These are phyloP conservation scores for Haberlea rhodopensis DNA, from an alignment of 257 asterid species.

Conservation along the genomic window DNA sequence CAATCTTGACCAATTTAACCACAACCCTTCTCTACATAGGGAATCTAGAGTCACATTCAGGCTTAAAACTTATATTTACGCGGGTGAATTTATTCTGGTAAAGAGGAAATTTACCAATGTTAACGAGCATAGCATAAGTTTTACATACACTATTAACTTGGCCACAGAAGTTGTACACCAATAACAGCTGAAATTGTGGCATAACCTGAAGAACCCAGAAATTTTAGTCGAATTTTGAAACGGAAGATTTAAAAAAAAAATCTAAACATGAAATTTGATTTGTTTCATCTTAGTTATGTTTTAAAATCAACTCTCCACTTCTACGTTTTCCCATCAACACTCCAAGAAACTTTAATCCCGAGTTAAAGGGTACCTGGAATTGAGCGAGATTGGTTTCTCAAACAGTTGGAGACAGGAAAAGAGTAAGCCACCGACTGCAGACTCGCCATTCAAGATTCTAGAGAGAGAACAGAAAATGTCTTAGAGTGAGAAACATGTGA, in stretches of 20 bases:
- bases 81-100: not conserved
- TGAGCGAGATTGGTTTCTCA: conserved; percentile 40
- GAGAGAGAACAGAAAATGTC: not conserved
- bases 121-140: not conserved
- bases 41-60: not conserved
- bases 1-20: not conserved
- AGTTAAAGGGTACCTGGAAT: conserved; percentile 38
- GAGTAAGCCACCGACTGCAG: conserved; percentile 63
- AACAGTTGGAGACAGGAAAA: conserved; percentile 48
- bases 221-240: not conserved
- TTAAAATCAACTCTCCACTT: not conserved
- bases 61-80: not conserved
- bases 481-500: conserved; percentile 6
- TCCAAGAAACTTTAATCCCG: not conserved
- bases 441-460: conserved; percentile 47
- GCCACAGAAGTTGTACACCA: not conserved
- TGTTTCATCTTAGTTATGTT: not conserved
- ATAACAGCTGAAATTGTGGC: not conserved
- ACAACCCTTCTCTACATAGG: not conserved
- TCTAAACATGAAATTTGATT: too few relatives aligned
- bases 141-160: not conserved
- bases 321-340: too few relatives aligned
- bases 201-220: not conserved
- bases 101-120: too few relatives aligned
- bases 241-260: too few relatives aligned